A percentile compares a stretch with the other conserved stretches of the same genome.
phyloP scores from a whole-genome alignment of 176 grass and related monocot genomes.

The Eragrostis nindensis region DNA sequence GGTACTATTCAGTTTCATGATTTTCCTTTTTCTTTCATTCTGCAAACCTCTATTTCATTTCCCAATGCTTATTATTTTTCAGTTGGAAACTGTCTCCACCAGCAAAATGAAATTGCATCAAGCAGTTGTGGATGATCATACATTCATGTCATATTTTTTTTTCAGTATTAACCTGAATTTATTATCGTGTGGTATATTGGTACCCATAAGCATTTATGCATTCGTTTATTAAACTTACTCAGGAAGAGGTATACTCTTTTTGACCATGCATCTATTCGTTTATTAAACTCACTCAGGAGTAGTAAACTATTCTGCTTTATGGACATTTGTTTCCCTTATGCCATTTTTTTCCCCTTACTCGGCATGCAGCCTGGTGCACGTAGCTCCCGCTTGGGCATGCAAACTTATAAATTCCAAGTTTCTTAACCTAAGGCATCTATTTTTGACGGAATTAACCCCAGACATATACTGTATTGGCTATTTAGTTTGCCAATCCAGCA shows the following conservation, averaged over 20 bases:
- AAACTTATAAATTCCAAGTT: not conserved
- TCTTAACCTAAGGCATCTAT: slow-evolving; percentile 19
- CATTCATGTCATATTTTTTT: slow-evolving; percentile 3
- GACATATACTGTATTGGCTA: slow-evolving; percentile 9
- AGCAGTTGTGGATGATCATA: not conserved
- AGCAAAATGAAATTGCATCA: not conserved
- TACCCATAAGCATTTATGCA: slow-evolving; percentile 21
- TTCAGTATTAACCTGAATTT: slow-evolving; percentile 1
- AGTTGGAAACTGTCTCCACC: not conserved
- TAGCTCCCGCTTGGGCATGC: no score
- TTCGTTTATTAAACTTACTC: not conserved
- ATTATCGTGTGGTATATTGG: not conserved
- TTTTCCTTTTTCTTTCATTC: not conserved
- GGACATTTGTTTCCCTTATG: not conserved
- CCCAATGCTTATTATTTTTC: slow-evolving; percentile 2
- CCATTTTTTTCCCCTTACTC: no score
- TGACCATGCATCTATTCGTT: slow-evolving; percentile 13
- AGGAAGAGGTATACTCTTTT: slow-evolving; percentile 6
- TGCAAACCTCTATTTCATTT: slow-evolving; percentile 16
- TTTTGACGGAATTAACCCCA: not conserved
- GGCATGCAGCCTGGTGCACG: no score
- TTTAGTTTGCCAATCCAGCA: slow-evolving; percentile 16
- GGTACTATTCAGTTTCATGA: not conserved
- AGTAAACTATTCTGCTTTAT: slow-evolving; percentile 31
- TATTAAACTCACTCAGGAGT: not conserved